Percentiles rank a stretch among this genome's conserved stretches.
phyloP scores from a whole-genome alignment of 78 protist genomes.

The Dictyostelium discoideum region DNA sequence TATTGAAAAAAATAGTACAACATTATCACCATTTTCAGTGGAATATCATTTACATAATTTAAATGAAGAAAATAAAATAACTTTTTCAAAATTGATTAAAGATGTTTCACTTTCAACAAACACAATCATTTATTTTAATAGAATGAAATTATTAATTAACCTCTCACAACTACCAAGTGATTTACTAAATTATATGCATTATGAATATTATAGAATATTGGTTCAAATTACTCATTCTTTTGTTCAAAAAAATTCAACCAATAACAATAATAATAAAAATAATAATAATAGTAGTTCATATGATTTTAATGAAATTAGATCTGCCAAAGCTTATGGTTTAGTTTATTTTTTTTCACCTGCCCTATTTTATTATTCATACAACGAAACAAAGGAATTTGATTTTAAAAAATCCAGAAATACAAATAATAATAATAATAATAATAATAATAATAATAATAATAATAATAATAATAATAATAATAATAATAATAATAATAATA shows the following conservation, averaged over 20 bases:
- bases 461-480: not conserved
- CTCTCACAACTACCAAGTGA: not conserved
- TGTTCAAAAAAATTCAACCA: not conserved
- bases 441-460: not conserved
- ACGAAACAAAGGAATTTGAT: not conserved
- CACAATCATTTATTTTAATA: not conserved
- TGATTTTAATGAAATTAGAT: not conserved
- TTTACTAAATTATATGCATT: not conserved
- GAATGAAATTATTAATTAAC: not conserved
- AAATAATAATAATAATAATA: not conserved
- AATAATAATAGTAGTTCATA: not conserved
- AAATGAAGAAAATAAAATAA: not conserved
- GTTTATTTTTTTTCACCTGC: not conserved
- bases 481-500: not conserved
- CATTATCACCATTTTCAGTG: not conserved
- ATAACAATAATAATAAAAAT: not conserved
- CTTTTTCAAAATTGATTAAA: not conserved
- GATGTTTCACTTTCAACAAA: not conserved
- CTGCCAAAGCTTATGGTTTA: not conserved
- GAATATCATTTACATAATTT: not conserved
- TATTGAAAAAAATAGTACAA: no score
- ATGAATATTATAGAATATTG: not conserved
- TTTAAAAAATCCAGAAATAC: not conserved
- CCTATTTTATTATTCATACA: not conserved
- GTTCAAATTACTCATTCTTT: not conserved